Conservation (phyloP, 2,329 filamentous ascomycete genomes). For the Scedosporium apiospermum region DNA sequence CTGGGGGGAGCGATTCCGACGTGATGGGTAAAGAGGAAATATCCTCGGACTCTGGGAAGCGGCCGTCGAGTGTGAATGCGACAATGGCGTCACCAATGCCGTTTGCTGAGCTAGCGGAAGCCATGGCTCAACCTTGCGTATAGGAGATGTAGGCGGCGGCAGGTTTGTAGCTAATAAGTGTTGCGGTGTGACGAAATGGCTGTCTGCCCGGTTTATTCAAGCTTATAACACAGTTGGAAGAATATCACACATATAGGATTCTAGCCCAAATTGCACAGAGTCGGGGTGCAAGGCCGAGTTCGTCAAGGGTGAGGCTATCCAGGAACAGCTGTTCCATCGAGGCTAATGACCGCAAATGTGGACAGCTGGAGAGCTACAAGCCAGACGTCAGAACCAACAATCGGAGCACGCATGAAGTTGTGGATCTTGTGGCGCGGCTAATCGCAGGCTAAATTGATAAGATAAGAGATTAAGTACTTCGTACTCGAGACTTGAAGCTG, state of each 20-base stretch:
- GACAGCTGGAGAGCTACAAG: background rate
- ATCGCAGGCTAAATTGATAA: too few species aligned
- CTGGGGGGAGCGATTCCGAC: constrained; percentile 25
- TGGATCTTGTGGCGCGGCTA: background rate
- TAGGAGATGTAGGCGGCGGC: background rate
- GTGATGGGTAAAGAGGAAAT: constrained; percentile 25
- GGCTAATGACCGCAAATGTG: background rate
- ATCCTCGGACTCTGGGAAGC: constrained; percentile 28
- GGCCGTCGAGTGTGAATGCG: constrained; percentile 28
- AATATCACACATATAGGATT: background rate
- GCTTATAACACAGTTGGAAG: background rate
- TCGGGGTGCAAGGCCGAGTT: background rate
- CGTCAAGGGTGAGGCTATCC: background rate
- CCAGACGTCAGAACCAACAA: background rate
- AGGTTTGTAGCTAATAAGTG: background rate
- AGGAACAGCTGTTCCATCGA: background rate
- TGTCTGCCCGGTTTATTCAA: background rate
- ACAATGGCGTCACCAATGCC: constrained; percentile 28
- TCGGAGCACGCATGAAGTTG: background rate
- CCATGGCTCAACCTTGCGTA: constrained; percentile 16
- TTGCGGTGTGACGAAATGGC: background rate
- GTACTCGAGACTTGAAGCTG: too few species aligned
- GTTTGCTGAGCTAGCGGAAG: constrained; percentile 17
- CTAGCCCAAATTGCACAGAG: background rate
- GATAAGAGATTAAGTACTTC: background rate